Conservation (phyloP, 805 yeast genomes). For the Osmozyma mogii region DNA sequence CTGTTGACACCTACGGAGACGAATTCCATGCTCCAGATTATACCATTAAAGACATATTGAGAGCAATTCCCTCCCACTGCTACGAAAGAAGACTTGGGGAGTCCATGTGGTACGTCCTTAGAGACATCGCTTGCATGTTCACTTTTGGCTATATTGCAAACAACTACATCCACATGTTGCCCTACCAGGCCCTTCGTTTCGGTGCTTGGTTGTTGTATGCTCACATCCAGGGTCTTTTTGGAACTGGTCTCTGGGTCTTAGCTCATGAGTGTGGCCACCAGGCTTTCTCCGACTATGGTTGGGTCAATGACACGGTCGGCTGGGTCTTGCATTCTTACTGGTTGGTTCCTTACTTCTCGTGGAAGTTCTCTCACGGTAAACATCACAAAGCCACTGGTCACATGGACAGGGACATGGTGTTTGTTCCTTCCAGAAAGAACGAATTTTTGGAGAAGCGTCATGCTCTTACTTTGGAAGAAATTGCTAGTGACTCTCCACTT, state of each 20-base stretch:
- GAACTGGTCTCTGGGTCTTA: constrained; percentile 76
- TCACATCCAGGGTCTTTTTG: constrained; percentile 52
- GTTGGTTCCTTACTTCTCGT: constrained; percentile 79
- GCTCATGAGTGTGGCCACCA: constrained; percentile 92
- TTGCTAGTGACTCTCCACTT: constrained; percentile 70
- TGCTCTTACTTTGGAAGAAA: constrained; percentile 40
- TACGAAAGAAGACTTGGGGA: constrained; percentile 51
- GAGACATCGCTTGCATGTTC: constrained; percentile 50
- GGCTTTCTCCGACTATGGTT: constrained; percentile 68
- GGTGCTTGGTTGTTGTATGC: constrained; percentile 53
- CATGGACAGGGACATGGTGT: constrained; percentile 75
- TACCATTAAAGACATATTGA: constrained; percentile 66
- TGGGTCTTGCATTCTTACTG: constrained; percentile 76
- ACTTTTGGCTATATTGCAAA: constrained; percentile 47
- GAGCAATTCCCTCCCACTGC: constrained; percentile 67
- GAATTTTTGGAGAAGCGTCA: constrained; percentile 36
- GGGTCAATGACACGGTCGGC: constrained; percentile 72
- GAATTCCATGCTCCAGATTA: constrained; percentile 67
- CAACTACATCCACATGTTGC: constrained; percentile 40
- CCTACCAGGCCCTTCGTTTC: constrained; percentile 33
- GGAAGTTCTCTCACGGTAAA: constrained; percentile 79
- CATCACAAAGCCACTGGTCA: constrained; percentile 91
- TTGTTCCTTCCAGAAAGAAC: constrained; percentile 65
- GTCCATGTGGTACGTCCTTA: constrained; percentile 56
- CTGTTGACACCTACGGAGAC: constrained; percentile 56